These are phyloP conservation scores for Hanseniaspora uvarum DNA, from an alignment of 1,139 yeast species.

Conservation along the genomic window DNA sequence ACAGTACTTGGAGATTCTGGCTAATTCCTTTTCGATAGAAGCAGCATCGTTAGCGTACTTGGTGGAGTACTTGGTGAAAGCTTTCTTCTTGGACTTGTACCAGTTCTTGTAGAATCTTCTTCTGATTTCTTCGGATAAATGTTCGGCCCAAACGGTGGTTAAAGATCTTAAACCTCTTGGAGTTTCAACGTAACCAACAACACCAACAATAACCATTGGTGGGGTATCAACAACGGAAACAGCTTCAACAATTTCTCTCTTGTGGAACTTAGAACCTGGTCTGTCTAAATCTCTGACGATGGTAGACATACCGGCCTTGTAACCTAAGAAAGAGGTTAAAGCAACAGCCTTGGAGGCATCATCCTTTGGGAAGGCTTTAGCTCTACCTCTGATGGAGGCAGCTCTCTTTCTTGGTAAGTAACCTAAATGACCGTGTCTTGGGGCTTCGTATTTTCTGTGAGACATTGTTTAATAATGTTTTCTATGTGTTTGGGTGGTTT, in stretches of 20 bases:
- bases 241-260: slow-evolving; percentile 99
- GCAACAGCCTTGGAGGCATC: slow-evolving; percentile 97
- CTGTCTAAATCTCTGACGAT: slow-evolving; percentile 99
- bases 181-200: slow-evolving; percentile 99
- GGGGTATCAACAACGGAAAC: slow-evolving; percentile 99
- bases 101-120: slow-evolving; percentile 99
- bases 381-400: slow-evolving; percentile 96
- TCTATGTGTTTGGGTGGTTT: slow-evolving; percentile 18
- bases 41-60: slow-evolving; percentile 90
- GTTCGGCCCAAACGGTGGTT: slow-evolving; percentile 99
- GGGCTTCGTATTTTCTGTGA: slow-evolving; percentile 99
- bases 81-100: slow-evolving; percentile 99
- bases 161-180: slow-evolving; percentile 99
- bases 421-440: slow-evolving; percentile 99
- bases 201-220: slow-evolving; percentile 98
- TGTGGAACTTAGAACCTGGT: slow-evolving; percentile 99
- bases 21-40: slow-evolving; percentile 89
- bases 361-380: slow-evolving; percentile 98
- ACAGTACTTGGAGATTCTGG: slow-evolving; percentile 98
- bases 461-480: slow-evolving; percentile 49
- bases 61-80: slow-evolving; percentile 99
- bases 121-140: slow-evolving; percentile 96
- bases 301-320: slow-evolving; percentile 99
- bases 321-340: slow-evolving; percentile 97
- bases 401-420: slow-evolving; percentile 99